A percentile compares a stretch with the other conserved stretches of the same genome.
These are phyloP conservation scores for Lotus japonicus DNA, from an alignment of 306 rosid species.

Conservation along the genomic window DNA sequence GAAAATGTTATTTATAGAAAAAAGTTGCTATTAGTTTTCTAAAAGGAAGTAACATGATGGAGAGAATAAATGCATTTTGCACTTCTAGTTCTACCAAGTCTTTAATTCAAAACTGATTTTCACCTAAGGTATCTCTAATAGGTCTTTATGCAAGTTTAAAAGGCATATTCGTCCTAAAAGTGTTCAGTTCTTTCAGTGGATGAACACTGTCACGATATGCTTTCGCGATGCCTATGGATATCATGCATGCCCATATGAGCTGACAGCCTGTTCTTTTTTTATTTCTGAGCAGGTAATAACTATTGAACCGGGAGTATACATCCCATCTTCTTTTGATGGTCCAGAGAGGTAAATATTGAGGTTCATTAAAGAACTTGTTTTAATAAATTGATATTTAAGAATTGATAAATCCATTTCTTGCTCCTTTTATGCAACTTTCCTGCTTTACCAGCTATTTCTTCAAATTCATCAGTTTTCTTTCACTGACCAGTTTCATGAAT, in stretches of 20 bases:
- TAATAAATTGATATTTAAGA: slow-evolving; percentile 13
- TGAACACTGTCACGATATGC: background rate
- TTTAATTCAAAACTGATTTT: background rate
- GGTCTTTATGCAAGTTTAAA: background rate
- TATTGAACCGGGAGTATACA: slow-evolving; percentile 87
- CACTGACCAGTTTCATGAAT: slow-evolving; percentile 1
- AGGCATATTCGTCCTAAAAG: background rate
- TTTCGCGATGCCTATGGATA: background rate
- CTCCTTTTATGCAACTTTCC: slow-evolving; percentile 7
- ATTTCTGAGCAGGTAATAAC: slow-evolving; percentile 67
- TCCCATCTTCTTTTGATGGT: slow-evolving; percentile 59
- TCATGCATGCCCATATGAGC: background rate
- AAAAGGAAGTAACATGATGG: background rate
- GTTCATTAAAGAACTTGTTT: slow-evolving; percentile 8
- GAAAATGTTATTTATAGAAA: background rate
- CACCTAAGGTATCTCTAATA: background rate
- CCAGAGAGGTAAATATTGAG: slow-evolving; percentile 53
- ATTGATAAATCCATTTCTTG: slow-evolving; percentile 9
- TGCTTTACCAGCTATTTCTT: background rate
- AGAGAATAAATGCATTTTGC: background rate
- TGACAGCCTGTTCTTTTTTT: slow-evolving; percentile 3
- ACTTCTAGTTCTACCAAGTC: background rate
- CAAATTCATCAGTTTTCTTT: slow-evolving; percentile 8
- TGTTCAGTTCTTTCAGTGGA: background rate
- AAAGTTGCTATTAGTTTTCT: background rate